Evolutionary conservation across 164 flowering plant genomes (phyloP).

Genomic region (Vitis amurensis): DNA sequence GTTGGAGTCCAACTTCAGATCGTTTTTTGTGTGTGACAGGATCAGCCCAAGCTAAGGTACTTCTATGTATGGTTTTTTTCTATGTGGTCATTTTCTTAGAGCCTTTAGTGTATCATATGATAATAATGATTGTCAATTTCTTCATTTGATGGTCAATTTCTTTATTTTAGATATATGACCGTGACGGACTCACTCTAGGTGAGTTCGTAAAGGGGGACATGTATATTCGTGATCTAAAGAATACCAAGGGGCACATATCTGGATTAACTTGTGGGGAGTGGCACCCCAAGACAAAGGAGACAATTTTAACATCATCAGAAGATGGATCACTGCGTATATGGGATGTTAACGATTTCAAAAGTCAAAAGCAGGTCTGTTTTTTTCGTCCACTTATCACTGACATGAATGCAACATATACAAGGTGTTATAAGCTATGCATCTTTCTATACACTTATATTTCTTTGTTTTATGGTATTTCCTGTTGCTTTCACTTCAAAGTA

Average conservation of each 20-base stretch:
- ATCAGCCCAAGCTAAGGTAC: slow-evolving; percentile 96
- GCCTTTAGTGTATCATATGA: background rate
- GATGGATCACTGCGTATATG: slow-evolving; percentile 96
- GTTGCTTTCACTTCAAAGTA: no score
- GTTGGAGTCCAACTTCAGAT: slow-evolving; percentile 99
- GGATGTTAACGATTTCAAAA: slow-evolving; percentile 97
- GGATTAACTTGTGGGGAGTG: slow-evolving; percentile 98
- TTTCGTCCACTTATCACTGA: background rate
- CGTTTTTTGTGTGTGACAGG: slow-evolving; percentile 90
- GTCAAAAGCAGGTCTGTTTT: slow-evolving; percentile 82
- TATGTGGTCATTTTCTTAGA: background rate
- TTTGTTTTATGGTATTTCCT: background rate
- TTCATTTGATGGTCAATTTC: background rate
- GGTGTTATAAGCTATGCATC: no score
- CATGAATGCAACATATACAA: background rate
- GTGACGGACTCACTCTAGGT: slow-evolving; percentile 95
- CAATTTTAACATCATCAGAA: slow-evolving; percentile 92
- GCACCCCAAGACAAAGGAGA: slow-evolving; percentile 88
- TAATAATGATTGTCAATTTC: no score
- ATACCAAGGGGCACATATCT: slow-evolving; percentile 93
- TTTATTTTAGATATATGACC: slow-evolving; percentile 77
- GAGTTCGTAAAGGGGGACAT: slow-evolving; percentile 95
- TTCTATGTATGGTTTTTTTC: background rate
- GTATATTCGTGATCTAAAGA: slow-evolving; percentile 96
- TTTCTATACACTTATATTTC: no score